Percentiles rank a stretch among this genome's conserved stretches.
Evolutionary conservation across 1,284 basidiomycete genomes (phyloP).

Genomic region (Rhizopogon hawkerae): DNA sequence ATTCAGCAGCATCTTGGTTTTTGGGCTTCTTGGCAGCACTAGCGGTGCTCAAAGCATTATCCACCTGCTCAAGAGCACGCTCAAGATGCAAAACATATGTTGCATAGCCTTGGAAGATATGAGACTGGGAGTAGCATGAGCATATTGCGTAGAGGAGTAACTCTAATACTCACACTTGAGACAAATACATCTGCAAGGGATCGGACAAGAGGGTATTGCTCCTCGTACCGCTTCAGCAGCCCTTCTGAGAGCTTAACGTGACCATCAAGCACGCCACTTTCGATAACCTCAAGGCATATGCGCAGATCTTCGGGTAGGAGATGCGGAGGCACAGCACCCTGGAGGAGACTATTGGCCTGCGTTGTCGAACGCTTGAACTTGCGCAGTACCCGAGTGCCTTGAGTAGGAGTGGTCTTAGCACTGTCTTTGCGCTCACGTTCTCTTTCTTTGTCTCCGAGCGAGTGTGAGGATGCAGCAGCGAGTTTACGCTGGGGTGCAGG

Average conservation of each 20-base stretch:
- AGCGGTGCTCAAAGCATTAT: conserved; percentile 65
- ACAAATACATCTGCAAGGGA: conserved; percentile 91
- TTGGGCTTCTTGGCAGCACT: conserved; percentile 63
- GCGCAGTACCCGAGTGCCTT: conserved; percentile 46
- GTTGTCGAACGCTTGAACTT: conserved; percentile 61
- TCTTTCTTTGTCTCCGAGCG: conserved; percentile 48
- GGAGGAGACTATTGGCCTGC: conserved; percentile 38
- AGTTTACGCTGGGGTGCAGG: conserved; percentile 58
- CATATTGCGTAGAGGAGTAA: conserved; percentile 7
- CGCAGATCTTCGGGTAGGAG: conserved; percentile 80
- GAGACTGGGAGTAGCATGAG: conserved; percentile 49
- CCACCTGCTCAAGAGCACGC: conserved; percentile 78
- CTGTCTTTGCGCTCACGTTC: conserved; percentile 47
- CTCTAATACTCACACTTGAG: conserved; percentile 61
- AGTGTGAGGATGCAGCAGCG: conserved; percentile 55
- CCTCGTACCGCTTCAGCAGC: conserved; percentile 80
- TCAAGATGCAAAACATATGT: conserved; percentile 90
- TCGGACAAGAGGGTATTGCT: conserved; percentile 87
- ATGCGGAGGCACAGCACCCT: conserved; percentile 56
- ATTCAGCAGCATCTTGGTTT: conserved; percentile 70
- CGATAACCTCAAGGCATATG: conserved; percentile 77
- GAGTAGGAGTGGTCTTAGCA: conserved; percentile 33
- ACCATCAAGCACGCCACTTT: conserved; percentile 77
- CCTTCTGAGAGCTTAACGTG: conserved; percentile 78
- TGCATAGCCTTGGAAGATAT: conserved; percentile 86